Percentiles rank a stretch among this genome's conserved stretches.
Conservation (phyloP, 164 flowering plant species). For the Houttuynia cordata region DNA sequence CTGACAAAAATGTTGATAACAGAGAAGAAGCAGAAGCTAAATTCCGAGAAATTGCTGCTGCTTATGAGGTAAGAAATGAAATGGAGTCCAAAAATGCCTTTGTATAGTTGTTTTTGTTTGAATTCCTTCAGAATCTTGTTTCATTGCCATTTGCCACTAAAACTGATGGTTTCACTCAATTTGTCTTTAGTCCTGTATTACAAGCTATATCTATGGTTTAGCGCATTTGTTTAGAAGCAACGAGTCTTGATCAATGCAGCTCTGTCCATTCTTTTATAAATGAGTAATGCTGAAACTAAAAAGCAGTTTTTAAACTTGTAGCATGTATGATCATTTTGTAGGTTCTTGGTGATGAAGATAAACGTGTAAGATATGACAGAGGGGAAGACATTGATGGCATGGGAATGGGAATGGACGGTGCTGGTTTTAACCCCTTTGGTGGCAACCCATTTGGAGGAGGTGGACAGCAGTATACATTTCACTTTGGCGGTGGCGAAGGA, state of each 20-base stretch:
- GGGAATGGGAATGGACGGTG: slow-evolving; percentile 64
- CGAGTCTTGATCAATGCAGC: not conserved
- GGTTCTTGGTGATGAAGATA: slow-evolving; percentile 89
- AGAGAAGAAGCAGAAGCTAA: slow-evolving; percentile 88
- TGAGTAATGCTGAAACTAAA: not conserved
- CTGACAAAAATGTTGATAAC: slow-evolving; percentile 92
- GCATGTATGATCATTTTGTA: slow-evolving; percentile 9
- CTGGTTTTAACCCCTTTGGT: slow-evolving; percentile 74
- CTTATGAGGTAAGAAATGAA: slow-evolving; percentile 66
- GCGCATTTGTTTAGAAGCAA: not conserved
- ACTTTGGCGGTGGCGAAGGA: slow-evolving; percentile 36
- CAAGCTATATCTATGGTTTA: not conserved
- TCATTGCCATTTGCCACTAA: not conserved
- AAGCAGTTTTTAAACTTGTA: not conserved
- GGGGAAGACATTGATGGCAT: slow-evolving; percentile 86
- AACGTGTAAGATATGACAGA: slow-evolving; percentile 72
- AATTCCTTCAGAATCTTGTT: not conserved
- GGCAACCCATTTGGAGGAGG: slow-evolving; percentile 23
- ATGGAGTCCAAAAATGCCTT: no score
- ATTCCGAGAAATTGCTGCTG: slow-evolving; percentile 93
- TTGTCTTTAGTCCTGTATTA: not conserved
- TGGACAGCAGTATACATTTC: slow-evolving; percentile 71
- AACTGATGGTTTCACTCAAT: not conserved
- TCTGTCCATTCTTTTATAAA: no score
- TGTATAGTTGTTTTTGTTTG: not conserved